Evolutionary conservation across 169 alveolate species (phyloP).

Genomic region (Cryptosporidium xiaoi): DNA sequence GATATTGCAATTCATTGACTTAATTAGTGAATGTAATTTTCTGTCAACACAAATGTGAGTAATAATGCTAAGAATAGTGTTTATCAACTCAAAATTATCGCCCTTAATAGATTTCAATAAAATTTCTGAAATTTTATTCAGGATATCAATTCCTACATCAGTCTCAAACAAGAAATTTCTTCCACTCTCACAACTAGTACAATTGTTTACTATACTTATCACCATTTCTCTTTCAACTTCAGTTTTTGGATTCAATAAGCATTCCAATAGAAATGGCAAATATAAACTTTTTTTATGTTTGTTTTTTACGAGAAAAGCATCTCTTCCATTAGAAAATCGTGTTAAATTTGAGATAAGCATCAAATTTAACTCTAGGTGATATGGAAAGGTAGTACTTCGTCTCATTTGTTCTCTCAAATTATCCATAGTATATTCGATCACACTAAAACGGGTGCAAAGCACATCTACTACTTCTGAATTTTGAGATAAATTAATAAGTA

Average conservation of each 20-base stretch:
- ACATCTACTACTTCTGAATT: slow-evolving; percentile 31
- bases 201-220: slow-evolving; percentile 36
- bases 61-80: slow-evolving; percentile 18
- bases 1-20: slow-evolving; percentile 7
- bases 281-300: slow-evolving; percentile 22
- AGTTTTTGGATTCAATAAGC: slow-evolving; percentile 2
- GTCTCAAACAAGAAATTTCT: slow-evolving; percentile 16
- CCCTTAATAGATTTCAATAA: not conserved
- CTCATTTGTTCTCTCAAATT: slow-evolving; percentile 57
- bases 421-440: slow-evolving; percentile 52
- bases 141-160: slow-evolving; percentile 33
- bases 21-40: not conserved
- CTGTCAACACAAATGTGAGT: slow-evolving; percentile 38
- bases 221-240: slow-evolving; percentile 29
- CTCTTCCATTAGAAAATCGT: slow-evolving; percentile 46
- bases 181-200: slow-evolving; percentile 43
- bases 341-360: slow-evolving; percentile 68
- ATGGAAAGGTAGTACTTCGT: slow-evolving; percentile 21
- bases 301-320: not conserved
- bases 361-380: slow-evolving; percentile 21
- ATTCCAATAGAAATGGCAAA: slow-evolving; percentile 40
- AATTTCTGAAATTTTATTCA: slow-evolving; percentile 26
- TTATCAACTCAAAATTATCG: not conserved
- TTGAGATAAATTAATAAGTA: slow-evolving; percentile 52
- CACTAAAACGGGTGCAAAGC: slow-evolving; percentile 25